phyloP scores from a whole-genome alignment of 2,329 filamentous ascomycete genomes.

The Lachnellula hyalina region DNA sequence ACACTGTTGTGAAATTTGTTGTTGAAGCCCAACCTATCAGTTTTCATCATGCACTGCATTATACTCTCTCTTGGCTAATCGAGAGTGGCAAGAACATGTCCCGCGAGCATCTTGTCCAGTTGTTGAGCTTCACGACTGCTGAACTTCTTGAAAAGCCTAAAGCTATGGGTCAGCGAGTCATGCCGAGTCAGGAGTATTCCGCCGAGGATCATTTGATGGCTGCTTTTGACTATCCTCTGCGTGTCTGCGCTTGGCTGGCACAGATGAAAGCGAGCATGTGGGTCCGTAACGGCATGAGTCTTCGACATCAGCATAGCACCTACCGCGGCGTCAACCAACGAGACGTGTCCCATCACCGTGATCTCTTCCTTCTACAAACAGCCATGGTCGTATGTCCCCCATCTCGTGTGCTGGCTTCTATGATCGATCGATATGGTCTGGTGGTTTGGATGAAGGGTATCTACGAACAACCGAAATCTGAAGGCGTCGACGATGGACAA shows the following conservation, averaged over 20 bases:
- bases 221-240: conserved; percentile 85
- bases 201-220: conserved; percentile 79
- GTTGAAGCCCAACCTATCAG: conserved; percentile 90
- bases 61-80: conserved; percentile 91
- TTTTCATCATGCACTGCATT: conserved; percentile 95
- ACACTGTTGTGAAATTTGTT: conserved; percentile 75
- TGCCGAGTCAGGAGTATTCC: conserved; percentile 51
- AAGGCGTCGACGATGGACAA: conserved; percentile 79
- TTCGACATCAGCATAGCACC: conserved; percentile 89
- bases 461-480: conserved; percentile 61
- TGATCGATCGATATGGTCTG: conserved; percentile 89
- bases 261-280: conserved; percentile 99
- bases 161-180: conserved; percentile 51
- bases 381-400: conserved; percentile 83
- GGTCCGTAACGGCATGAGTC: conserved; percentile 94
- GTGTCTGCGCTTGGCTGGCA: conserved; percentile 92
- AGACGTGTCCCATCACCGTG: conserved; percentile 89
- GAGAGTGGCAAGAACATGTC: conserved; percentile 79
- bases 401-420: conserved; percentile 76
- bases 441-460: conserved; percentile 79
- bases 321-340: conserved; percentile 86
- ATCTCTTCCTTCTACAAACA: conserved; percentile 89
- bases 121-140: conserved; percentile 67
- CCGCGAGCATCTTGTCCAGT: conserved; percentile 56
- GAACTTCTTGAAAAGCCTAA: conserved; percentile 63